Evolutionary conservation across 202 grass and related monocot genomes (phyloP).

Genomic region (Zizania palustris): DNA sequence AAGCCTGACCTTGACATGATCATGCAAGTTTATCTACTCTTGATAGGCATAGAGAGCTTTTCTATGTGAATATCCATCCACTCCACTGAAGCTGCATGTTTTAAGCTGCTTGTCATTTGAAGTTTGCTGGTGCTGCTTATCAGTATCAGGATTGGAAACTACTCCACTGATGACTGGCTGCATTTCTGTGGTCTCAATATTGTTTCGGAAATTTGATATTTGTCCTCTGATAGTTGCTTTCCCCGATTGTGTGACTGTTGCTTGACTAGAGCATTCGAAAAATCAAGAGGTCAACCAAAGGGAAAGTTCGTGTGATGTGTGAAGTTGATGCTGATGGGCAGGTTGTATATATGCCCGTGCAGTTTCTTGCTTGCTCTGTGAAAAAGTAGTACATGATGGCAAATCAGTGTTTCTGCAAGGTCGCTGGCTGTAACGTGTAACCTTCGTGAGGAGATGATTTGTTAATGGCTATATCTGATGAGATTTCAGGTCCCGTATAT

Average conservation of each 20-base stretch:
- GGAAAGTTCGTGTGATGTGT: constrained; percentile 1
- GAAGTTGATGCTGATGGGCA: neutral
- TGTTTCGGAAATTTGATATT: too few species aligned
- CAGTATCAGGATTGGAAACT: neutral
- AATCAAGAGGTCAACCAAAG: neutral
- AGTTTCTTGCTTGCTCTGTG: neutral
- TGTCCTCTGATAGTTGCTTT: neutral
- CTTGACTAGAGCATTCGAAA: neutral
- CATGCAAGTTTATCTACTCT: neutral
- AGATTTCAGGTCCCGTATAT: too few species aligned
- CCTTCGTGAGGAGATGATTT: too few species aligned
- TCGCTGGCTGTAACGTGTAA: too few species aligned
- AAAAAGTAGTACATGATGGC: neutral
- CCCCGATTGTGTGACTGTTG: neutral
- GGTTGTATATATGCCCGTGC: too few species aligned
- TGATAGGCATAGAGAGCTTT: neutral
- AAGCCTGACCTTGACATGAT: neutral
- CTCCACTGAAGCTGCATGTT: neutral
- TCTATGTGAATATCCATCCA: too few species aligned
- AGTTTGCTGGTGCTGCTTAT: neutral
- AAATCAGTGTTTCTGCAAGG: neutral
- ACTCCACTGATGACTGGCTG: too few species aligned
- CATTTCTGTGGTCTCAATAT: too few species aligned
- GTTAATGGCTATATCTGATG: too few species aligned
- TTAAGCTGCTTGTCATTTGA: neutral